Evolutionary conservation across 441 rosid genomes (phyloP), one percentile per base, ranked within the genome.

Genomic region (Hypseocharis bilobata): DNA sequence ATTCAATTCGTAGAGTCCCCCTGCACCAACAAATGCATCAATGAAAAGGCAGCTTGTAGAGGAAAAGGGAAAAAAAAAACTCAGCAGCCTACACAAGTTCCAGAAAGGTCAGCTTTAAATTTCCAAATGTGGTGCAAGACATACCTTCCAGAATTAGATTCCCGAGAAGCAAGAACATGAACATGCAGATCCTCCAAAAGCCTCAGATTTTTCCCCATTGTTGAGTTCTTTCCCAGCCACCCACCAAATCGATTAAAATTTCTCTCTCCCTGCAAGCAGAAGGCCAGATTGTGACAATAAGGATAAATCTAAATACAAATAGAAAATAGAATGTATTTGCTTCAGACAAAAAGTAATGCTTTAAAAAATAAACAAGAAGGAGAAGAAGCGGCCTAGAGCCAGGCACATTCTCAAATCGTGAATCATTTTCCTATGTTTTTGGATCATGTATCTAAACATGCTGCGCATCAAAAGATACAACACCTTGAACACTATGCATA

Each of bases 211-310:
- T 91, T 93, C 10, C 95, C 84, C 66, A 75, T 80, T n/a, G 96
- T 84, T 60, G 98, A 93, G 73, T 91, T 93, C 82, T 87, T 93
- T 69, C 98, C 98, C 62, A 93, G 84, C 97, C 97, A 93, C 51
- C 96, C 96, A 76, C 98, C 92, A 80, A 91, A 91, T 74, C 96
- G 83, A 73, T 93, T 93, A 81, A 80, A 88, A 76, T 93, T 93
- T 29, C 93, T 75, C 76, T 93, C 98, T 62, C 98, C 98, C 98
- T 93, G 86, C 68, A 77, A 69, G 70, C 28, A 65, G 51, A 60
- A 67, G 30, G 34, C 42, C 58, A 51, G 36, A 38, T 71, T 73
- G 38, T 30, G 38, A 16, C 23, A 6, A n/a, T 38, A 70, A 69
- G 34, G 20, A 49, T 32, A 69, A 14, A 72, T 49, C 23, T 23